Evolutionary conservation across 768 basidiomycete genomes (phyloP).

Genomic region (Coprinopsis cinerea): DNA sequence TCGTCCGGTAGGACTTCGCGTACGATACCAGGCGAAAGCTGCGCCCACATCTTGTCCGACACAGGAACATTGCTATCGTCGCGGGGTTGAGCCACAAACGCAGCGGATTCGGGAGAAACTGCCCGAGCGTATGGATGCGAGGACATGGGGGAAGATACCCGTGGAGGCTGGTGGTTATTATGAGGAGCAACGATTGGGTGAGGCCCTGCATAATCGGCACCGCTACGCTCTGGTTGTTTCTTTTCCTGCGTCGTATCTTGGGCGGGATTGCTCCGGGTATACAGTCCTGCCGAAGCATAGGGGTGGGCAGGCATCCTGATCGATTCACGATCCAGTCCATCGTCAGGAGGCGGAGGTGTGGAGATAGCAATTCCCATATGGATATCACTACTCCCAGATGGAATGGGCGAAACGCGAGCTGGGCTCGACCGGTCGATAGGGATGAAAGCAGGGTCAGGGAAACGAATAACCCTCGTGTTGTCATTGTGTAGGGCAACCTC

Average conservation of each 20-base stretch:
- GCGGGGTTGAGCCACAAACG: slow-evolving; percentile 26
- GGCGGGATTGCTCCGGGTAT: slow-evolving; percentile 17
- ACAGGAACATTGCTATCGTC: slow-evolving; percentile 34
- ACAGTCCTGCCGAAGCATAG: slow-evolving; percentile 41
- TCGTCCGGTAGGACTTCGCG: slow-evolving; percentile 41
- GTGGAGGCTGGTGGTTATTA: slow-evolving; percentile 25
- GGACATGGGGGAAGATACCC: slow-evolving; percentile 28
- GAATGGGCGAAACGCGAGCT: slow-evolving; percentile 22
- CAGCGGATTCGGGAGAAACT: slow-evolving; percentile 24
- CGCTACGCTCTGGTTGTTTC: slow-evolving; percentile 11
- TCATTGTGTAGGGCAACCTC: slow-evolving; percentile 35
- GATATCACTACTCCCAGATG: slow-evolving; percentile 25
- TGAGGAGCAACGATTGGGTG: slow-evolving; percentile 21
- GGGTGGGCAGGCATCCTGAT: slow-evolving; percentile 38
- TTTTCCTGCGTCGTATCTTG: background rate
- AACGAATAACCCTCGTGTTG: slow-evolving; percentile 36
- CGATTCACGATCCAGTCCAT: slow-evolving; percentile 23
- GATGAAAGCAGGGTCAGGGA: slow-evolving; percentile 37
- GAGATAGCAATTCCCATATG: slow-evolving; percentile 34
- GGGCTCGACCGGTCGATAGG: slow-evolving; percentile 13
- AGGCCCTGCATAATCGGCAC: slow-evolving; percentile 30
- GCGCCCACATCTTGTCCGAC: slow-evolving; percentile 47
- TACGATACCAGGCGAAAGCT: slow-evolving; percentile 37
- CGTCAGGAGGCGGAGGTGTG: slow-evolving; percentile 25
- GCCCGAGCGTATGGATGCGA: slow-evolving; percentile 40